Conservation (phyloP, 2,329 filamentous ascomycete genomes). For the Fonsecaea erecta region DNA sequence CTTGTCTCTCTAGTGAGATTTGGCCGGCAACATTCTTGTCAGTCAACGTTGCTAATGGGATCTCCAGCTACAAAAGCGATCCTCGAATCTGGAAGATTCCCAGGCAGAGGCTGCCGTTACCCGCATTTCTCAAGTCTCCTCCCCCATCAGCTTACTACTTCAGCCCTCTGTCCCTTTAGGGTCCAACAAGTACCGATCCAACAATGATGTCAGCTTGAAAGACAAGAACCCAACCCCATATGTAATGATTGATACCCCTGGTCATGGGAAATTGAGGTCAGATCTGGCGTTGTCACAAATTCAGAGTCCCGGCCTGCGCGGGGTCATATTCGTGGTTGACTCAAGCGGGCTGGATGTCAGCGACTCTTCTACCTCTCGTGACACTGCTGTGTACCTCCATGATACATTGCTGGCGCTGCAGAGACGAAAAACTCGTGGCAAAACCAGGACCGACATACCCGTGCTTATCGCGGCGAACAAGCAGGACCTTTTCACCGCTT, state of each 20-base stretch:
- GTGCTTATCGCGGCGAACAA: constrained; percentile 93
- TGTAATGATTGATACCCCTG: constrained; percentile 74
- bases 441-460: constrained; percentile 64
- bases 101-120: constrained; percentile 62
- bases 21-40: constrained; percentile 11
- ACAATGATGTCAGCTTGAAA: constrained; percentile 70
- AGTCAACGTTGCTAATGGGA: constrained; percentile 16
- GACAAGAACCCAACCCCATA: constrained; percentile 48
- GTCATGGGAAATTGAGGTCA: constrained; percentile 89
- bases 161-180: constrained; percentile 57
- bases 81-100: constrained; percentile 54
- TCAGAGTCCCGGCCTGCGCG: constrained; percentile 58
- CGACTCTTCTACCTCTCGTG: constrained; percentile 59
- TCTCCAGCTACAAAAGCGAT: constrained; percentile 48
- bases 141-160: constrained; percentile 61
- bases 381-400: constrained; percentile 83
- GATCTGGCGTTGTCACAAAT: constrained; percentile 63
- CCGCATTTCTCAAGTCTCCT: constrained; percentile 67
- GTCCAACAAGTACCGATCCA: constrained; percentile 68
- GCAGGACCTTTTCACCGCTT: constrained; percentile 89
- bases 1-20: constrained; percentile 73
- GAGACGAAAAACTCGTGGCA: constrained; percentile 60
- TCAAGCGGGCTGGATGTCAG: constrained; percentile 65
- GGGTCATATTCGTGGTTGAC: constrained; percentile 88
- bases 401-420: constrained; percentile 85